Evolutionary conservation across 768 basidiomycete genomes (phyloP).

Genomic region (Macrolepiota albuminosa): DNA sequence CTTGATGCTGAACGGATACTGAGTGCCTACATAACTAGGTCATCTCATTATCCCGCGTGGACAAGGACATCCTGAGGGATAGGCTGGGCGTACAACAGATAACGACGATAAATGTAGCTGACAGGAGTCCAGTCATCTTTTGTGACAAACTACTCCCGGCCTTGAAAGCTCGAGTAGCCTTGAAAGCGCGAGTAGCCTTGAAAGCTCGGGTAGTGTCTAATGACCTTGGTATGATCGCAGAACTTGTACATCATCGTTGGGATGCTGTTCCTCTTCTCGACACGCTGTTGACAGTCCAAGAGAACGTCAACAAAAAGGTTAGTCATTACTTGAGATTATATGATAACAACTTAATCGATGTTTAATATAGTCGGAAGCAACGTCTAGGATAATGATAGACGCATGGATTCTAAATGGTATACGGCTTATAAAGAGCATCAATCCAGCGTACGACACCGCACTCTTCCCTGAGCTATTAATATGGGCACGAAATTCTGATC

Average conservation of each 20-base stretch:
- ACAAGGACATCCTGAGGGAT: not conserved
- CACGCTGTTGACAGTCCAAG: not conserved
- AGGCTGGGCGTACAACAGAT: not conserved
- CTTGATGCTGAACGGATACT: not conserved
- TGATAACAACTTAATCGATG: not conserved
- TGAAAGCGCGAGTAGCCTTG: no score
- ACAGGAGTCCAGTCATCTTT: not conserved
- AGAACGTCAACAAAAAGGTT: not conserved
- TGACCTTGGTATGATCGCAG: not conserved
- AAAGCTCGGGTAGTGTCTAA: not conserved
- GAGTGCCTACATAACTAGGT: not conserved
- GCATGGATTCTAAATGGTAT: not conserved
- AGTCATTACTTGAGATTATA: not conserved
- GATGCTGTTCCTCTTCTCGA: not conserved
- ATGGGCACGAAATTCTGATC: not conserved
- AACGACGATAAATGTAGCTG: not conserved
- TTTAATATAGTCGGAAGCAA: not conserved
- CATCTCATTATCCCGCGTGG: not conserved
- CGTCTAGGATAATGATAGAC: not conserved
- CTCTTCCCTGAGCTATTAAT: not conserved
- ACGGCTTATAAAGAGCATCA: not conserved
- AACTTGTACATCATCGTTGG: not conserved
- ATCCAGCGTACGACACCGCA: not conserved
- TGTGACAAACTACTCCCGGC: not conserved
- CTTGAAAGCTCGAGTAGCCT: not conserved